These are phyloP conservation scores for Leavenworthia alabamica DNA, from an alignment of 345 rosid genomes.

Conservation along the genomic window DNA sequence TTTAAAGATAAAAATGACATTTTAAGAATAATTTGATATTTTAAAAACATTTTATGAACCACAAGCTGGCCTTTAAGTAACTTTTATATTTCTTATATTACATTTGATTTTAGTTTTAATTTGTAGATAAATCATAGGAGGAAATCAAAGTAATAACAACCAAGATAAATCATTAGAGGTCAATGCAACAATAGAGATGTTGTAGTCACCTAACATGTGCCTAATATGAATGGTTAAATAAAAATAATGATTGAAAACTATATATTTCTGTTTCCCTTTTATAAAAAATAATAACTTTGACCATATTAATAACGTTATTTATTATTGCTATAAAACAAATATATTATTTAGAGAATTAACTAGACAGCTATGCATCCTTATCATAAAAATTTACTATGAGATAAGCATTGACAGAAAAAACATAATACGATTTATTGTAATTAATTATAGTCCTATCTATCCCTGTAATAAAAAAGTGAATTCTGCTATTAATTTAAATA, in stretches of 20 bases:
- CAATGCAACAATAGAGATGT: constrained; percentile 30
- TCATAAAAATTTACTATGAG: background rate
- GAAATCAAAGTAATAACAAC: constrained; percentile 36
- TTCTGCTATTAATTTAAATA: too few species aligned
- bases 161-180: too few species aligned
- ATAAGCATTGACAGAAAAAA: background rate
- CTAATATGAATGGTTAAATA: too few species aligned
- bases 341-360: background rate
- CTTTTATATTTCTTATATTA: background rate
- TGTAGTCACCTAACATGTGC: constrained; percentile 58
- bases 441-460: too few species aligned
- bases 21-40: too few species aligned
- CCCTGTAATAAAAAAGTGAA: too few species aligned
- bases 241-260: too few species aligned
- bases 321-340: background rate
- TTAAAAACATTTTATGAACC: too few species aligned
- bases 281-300: background rate
- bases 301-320: background rate
- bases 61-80: too few species aligned
- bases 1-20: too few species aligned
- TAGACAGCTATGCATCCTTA: background rate
- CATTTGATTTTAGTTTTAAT: background rate
- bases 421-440: too few species aligned
- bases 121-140: background rate
- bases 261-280: background rate